phyloP scores from a whole-genome alignment of 768 basidiomycete species.

The Thelephora aurantiotincta region DNA sequence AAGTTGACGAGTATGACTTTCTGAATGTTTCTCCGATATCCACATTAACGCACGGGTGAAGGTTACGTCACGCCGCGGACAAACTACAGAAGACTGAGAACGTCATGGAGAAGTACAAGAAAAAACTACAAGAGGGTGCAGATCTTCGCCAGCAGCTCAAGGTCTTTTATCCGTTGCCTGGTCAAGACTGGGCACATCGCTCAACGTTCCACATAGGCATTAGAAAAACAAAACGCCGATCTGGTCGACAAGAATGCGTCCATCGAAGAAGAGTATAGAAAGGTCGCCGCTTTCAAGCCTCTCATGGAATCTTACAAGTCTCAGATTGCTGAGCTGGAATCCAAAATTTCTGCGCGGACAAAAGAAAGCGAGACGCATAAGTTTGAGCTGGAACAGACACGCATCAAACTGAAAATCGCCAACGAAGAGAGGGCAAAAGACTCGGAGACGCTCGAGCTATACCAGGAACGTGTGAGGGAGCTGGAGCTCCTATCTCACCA shows the following conservation, averaged over 20 bases:
- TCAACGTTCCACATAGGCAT: conserved; percentile 29
- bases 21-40: not conserved
- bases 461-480: conserved; percentile 84
- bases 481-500: conserved; percentile 54
- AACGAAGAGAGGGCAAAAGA: conserved; percentile 63
- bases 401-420: conserved; percentile 52
- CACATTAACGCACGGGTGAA: conserved; percentile 15
- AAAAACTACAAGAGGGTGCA: conserved; percentile 91
- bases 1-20: conserved; percentile 76
- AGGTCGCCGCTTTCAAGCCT: conserved; percentile 74
- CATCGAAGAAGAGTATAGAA: conserved; percentile 86
- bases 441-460: conserved; percentile 73
- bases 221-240: conserved; percentile 88
- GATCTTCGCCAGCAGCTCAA: conserved; percentile 81
- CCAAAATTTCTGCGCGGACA: conserved; percentile 45
- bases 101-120: conserved; percentile 97
- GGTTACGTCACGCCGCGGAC: conserved; percentile 86
- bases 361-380: conserved; percentile 62
- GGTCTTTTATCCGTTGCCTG: conserved; percentile 23
- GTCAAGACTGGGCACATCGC: conserved; percentile 1
- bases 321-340: conserved; percentile 72
- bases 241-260: conserved; percentile 85
- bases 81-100: conserved; percentile 90
- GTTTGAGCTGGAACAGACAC: conserved; percentile 66
- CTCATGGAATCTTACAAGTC: conserved; percentile 87